phyloP scores from a whole-genome alignment of 1,284 basidiomycete species.

The Malassezia equina region DNA sequence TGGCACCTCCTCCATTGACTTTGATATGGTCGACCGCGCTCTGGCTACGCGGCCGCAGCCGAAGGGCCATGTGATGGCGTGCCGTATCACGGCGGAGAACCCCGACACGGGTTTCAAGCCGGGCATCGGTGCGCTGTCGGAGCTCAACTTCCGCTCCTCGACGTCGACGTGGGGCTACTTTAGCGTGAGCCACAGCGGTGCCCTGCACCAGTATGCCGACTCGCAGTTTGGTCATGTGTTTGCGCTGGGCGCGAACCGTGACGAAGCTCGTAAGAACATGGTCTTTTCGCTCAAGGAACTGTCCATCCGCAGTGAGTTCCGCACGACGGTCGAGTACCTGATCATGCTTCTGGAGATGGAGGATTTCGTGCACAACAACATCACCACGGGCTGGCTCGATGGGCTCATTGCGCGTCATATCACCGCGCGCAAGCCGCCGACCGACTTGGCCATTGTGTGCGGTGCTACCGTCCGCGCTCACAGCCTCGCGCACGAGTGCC shows the following conservation, averaged over 20 bases:
- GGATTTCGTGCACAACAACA: conserved; percentile 90
- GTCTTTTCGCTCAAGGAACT: conserved; percentile 96
- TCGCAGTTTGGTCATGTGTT: conserved; percentile 88
- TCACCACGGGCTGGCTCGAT: conserved; percentile 98
- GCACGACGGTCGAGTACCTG: conserved; percentile 86
- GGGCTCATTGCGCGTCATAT: conserved; percentile 87
- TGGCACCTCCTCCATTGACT: conserved; percentile 58
- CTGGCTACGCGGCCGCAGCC: conserved; percentile 65
- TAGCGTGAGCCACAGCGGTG: conserved; percentile 87
- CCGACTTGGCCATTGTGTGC: conserved; percentile 83
- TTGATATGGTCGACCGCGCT: conserved; percentile 66
- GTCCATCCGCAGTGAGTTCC: conserved; percentile 95
- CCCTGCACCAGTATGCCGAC: conserved; percentile 87
- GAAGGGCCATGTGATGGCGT: conserved; percentile 96
- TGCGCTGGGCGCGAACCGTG: conserved; percentile 91
- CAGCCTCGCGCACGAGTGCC: conserved; percentile 75
- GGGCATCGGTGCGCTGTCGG: conserved; percentile 87
- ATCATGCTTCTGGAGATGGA: conserved; percentile 95
- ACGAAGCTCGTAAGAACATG: conserved; percentile 97
- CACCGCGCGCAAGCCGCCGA: conserved; percentile 89
- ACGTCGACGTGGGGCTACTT: conserved; percentile 86
- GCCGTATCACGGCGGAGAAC: conserved; percentile 98
- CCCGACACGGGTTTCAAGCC: conserved; percentile 99
- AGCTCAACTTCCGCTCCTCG: conserved; percentile 97
- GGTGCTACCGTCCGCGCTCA: conserved; percentile 90